phyloP scores from a whole-genome alignment of 192 early-diverging fungal genomes.

The Rhizoclosmatium sp. region DNA sequence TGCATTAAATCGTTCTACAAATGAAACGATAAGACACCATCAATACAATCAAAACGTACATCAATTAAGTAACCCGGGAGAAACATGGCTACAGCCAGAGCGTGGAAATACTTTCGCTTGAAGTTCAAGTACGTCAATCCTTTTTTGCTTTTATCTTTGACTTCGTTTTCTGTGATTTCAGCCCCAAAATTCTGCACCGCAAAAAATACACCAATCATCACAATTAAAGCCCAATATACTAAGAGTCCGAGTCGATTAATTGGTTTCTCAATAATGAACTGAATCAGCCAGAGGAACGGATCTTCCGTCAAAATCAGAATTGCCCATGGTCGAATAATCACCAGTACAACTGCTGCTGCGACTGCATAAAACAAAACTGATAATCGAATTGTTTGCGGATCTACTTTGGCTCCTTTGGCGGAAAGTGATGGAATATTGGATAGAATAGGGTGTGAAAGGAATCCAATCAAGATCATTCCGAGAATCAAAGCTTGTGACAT shows the following conservation, averaged over 20 bases:
- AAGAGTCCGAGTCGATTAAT: constrained; percentile 42
- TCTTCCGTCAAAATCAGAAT: constrained; percentile 51
- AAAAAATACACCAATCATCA: constrained; percentile 49
- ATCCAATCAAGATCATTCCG: constrained; percentile 74
- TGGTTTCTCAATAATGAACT: constrained; percentile 41
- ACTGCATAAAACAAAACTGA: constrained; percentile 42
- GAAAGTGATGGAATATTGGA: constrained; percentile 40
- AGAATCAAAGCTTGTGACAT: constrained; percentile 71
- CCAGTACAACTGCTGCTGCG: constrained; percentile 56
- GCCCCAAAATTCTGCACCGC: not conserved
- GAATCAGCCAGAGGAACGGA: constrained; percentile 71
- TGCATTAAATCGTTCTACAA: constrained; percentile 75
- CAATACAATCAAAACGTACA: constrained; percentile 46
- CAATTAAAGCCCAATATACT: constrained; percentile 56
- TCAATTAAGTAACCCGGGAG: constrained; percentile 78
- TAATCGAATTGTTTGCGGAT: not conserved
- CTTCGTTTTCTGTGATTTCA: not conserved
- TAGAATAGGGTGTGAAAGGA: constrained; percentile 60
- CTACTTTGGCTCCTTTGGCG: not conserved
- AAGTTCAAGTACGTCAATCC: constrained; percentile 40
- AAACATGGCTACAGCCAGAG: constrained; percentile 84
- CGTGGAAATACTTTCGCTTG: constrained; percentile 87
- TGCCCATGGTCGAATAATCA: constrained; percentile 65
- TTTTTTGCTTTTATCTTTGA: constrained; percentile 6
- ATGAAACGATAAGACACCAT: not conserved